These are phyloP conservation scores for Phalaenopsis equestris DNA, from an alignment of 106 monocot genomes.

Conservation along the genomic window DNA sequence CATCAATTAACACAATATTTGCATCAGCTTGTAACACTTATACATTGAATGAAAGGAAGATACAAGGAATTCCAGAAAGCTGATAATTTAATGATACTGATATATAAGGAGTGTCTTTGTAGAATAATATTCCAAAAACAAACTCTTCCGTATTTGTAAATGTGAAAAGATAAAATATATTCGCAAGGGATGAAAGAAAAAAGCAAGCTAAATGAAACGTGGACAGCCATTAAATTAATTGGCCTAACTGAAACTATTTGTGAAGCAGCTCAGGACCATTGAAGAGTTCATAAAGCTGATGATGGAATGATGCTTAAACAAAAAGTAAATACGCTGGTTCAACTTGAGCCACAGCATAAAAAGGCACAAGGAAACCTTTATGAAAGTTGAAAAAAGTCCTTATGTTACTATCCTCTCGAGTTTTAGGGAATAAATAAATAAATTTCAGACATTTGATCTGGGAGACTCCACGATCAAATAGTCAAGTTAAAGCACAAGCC, in stretches of 20 bases:
- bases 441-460: too few relatives aligned
- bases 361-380: too few relatives aligned
- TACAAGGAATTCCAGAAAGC: background rate
- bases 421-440: too few relatives aligned
- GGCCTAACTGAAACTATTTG: background rate
- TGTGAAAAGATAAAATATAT: background rate
- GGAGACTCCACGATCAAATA: too few relatives aligned
- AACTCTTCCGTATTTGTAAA: background rate
- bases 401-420: too few relatives aligned
- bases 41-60: background rate
- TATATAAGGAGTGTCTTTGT: background rate
- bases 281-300: background rate
- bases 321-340: too few relatives aligned
- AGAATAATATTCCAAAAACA: background rate
- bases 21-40: background rate
- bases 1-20: slow-evolving; percentile 10
- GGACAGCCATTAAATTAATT: too few relatives aligned
- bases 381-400: too few relatives aligned
- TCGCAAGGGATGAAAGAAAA: background rate
- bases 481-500: too few relatives aligned
- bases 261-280: background rate
- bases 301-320: background rate
- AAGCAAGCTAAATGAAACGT: too few relatives aligned
- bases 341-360: too few relatives aligned
- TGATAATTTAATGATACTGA: background rate